A percentile compares a stretch with the other conserved stretches of the same genome.
These are phyloP conservation scores for Castanopsis chinensis DNA, from an alignment of 306 rosid species.

Conservation along the genomic window DNA sequence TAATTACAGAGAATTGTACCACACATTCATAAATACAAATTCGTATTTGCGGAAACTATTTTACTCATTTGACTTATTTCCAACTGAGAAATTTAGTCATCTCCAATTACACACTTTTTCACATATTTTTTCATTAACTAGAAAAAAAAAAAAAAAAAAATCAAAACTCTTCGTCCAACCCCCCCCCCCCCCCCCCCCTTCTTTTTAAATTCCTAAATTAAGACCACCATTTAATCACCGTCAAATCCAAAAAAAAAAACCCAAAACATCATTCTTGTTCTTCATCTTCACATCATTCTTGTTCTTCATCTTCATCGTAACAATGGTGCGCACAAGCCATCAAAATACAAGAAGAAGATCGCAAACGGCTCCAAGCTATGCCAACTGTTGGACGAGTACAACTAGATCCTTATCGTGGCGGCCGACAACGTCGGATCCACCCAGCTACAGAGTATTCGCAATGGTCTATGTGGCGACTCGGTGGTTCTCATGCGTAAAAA, in stretches of 20 bases:
- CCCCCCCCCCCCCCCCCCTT: no score
- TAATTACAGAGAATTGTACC: no score
- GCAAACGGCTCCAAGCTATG: constrained; percentile 72
- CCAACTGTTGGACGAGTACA: constrained; percentile 58
- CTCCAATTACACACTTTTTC: no score
- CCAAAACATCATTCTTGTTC: not conserved
- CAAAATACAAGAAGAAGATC: constrained; percentile 81
- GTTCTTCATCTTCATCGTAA: no score
- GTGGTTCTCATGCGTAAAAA: constrained; percentile 91
- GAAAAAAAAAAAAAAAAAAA: no score
- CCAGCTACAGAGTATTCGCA: constrained; percentile 77
- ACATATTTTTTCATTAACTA: no score
- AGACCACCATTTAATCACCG: not conserved
- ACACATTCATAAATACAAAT: no score
- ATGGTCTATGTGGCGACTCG: constrained; percentile 81
- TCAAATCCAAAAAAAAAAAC: not conserved
- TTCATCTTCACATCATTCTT: not conserved
- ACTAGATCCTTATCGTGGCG: constrained; percentile 79
- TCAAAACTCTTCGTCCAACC: no score
- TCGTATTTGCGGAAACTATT: no score
- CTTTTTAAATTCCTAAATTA: not conserved
- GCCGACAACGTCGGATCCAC: constrained; percentile 89
- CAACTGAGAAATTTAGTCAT: no score
- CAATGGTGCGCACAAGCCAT: constrained; percentile 43
- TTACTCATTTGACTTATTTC: no score